Conservation (phyloP, 345 rosid species). For the Gossypium longicalyx region DNA sequence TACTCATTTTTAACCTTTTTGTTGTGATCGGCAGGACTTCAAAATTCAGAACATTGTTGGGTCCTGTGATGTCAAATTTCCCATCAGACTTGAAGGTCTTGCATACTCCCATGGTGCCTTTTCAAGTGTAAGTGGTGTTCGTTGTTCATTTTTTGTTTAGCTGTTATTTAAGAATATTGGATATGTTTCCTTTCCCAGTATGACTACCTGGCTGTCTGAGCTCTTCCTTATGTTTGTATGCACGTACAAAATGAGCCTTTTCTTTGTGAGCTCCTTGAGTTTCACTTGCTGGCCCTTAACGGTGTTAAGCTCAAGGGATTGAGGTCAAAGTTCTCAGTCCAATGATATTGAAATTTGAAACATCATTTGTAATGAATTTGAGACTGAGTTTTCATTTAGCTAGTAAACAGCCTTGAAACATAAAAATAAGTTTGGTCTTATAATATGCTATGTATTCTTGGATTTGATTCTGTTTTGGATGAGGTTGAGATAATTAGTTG, state of each 20-base stretch:
- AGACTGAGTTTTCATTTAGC: neutral
- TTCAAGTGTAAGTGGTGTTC: conserved; percentile 54
- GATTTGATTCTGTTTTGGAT: neutral
- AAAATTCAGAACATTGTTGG: conserved; percentile 84
- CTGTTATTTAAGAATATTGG: neutral
- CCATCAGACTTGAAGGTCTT: conserved; percentile 77
- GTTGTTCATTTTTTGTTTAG: neutral
- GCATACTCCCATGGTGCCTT: conserved; percentile 81
- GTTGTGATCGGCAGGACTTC: conserved; percentile 50
- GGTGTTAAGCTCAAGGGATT: neutral
- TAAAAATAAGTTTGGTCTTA: neutral
- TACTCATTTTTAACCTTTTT: neutral
- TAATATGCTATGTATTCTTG: neutral
- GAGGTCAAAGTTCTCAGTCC: neutral
- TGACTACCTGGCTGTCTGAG: too few species aligned
- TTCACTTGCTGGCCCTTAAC: neutral
- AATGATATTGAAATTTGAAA: neutral
- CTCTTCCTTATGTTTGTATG: neutral
- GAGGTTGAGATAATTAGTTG: neutral
- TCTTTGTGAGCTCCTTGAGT: neutral
- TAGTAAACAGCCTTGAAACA: neutral
- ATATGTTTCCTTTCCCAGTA: neutral
- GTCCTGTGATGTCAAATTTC: conserved; percentile 79
- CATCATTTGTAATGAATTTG: neutral
- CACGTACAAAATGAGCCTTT: neutral